phyloP scores from a whole-genome alignment of 2,329 filamentous ascomycete genomes.

The Hypomyces perniciosus region DNA sequence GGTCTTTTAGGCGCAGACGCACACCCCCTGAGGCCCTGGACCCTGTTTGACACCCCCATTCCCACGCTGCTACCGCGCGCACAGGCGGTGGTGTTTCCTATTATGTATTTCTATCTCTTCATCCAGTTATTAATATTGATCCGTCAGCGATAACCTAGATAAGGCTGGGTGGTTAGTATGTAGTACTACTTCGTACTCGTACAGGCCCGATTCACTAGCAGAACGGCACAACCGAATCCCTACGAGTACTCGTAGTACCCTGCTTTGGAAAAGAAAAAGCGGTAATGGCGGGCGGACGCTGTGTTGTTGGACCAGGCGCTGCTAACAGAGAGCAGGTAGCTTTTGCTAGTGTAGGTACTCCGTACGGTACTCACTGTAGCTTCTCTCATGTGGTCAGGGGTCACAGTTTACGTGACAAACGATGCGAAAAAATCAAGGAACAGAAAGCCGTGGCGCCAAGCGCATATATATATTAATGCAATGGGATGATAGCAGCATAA shows the following conservation, averaged over 20 bases:
- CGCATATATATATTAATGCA: not conserved
- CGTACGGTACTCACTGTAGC: no score
- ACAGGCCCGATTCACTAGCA: slow-evolving; percentile 13
- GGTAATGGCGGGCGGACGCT: not conserved
- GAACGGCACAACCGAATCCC: slow-evolving; percentile 5
- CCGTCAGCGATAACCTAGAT: slow-evolving; percentile 7
- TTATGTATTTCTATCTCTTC: slow-evolving; percentile 9
- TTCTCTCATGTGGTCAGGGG: no score
- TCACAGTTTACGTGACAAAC: no score
- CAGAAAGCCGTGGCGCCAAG: not conserved
- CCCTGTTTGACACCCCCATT: no score
- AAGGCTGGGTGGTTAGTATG: no score
- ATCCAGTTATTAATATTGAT: slow-evolving; percentile 12
- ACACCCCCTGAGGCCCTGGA: no score
- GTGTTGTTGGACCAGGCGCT: no score
- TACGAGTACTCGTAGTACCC: slow-evolving; percentile 1
- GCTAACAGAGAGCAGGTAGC: no score
- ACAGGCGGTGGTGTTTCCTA: not conserved
- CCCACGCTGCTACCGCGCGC: no score
- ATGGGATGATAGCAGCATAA: not conserved
- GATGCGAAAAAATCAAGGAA: not conserved
- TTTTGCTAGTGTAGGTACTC: no score
- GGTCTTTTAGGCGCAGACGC: no score
- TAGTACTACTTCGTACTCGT: not conserved
- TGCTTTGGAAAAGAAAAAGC: slow-evolving; percentile 3